A percentile compares a stretch with the other conserved stretches of the same genome.
These are phyloP conservation scores for Sugiyamaella grinbergsii DNA, from an alignment of 1,139 yeast species.

Conservation along the genomic window DNA sequence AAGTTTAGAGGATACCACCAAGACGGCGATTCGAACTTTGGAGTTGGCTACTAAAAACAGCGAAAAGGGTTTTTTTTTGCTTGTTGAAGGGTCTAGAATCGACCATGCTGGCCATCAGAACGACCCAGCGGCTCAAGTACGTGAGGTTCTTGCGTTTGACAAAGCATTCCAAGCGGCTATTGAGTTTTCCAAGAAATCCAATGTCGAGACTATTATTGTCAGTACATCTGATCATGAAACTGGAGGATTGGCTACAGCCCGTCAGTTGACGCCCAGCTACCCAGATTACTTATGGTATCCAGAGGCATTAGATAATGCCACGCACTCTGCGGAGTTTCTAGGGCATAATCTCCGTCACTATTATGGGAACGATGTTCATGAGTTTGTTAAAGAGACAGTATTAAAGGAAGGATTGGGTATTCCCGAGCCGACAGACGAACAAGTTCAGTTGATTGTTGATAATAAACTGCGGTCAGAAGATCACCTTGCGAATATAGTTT, in stretches of 20 bases:
- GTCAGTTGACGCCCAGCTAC: constrained; percentile 61
- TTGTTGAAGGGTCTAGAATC: constrained; percentile 85
- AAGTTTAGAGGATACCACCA: constrained; percentile 70
- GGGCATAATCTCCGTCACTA: constrained; percentile 44
- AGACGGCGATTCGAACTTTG: constrained; percentile 67
- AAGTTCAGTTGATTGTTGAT: constrained; percentile 31
- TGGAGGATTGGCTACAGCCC: constrained; percentile 79
- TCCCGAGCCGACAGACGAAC: constrained; percentile 48
- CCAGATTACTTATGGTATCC: constrained; percentile 82
- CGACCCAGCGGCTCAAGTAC: constrained; percentile 85
- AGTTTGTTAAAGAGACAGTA: constrained; percentile 55
- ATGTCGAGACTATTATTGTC: constrained; percentile 67
- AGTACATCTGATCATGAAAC: constrained; percentile 91
- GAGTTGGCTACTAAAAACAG: constrained; percentile 63
- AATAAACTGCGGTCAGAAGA: constrained; percentile 24
- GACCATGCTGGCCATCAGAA: constrained; percentile 92
- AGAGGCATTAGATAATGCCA: constrained; percentile 60
- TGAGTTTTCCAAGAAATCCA: constrained; percentile 59
- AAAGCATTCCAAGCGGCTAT: constrained; percentile 69
- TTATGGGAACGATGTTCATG: constrained; percentile 42
- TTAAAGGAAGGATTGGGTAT: constrained; percentile 64
- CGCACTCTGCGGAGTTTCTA: constrained; percentile 73
- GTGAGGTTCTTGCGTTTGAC: constrained; percentile 76
- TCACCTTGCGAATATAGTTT: constrained; percentile 51
- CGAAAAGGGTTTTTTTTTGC: constrained; percentile 75